Conservation (phyloP, 768 basidiomycete genomes). For the Favolaschia claudopus region DNA sequence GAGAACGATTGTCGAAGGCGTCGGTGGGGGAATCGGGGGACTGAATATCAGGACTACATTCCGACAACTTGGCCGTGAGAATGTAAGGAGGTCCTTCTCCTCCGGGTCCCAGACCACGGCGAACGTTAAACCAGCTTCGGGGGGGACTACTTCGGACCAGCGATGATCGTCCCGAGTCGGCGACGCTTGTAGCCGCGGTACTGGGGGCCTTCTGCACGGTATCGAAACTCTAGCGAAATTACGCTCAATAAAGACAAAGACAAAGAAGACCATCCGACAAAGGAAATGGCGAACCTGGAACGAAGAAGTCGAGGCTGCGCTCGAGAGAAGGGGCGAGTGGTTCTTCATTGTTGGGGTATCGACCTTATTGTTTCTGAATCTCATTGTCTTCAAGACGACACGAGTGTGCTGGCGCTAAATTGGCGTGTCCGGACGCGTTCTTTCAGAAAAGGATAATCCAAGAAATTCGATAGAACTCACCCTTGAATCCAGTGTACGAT, state of each 20-base stretch:
- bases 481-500: not conserved
- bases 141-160: slow-evolving; percentile 67
- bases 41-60: slow-evolving; percentile 18
- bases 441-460: not conserved
- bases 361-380: not conserved
- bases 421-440: slow-evolving; percentile 12
- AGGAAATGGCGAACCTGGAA: slow-evolving; percentile 1
- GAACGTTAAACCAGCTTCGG: slow-evolving; percentile 63
- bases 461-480: not conserved
- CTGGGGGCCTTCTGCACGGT: slow-evolving; percentile 16
- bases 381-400: slow-evolving; percentile 8
- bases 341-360: not conserved
- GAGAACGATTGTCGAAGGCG: slow-evolving; percentile 35
- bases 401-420: not conserved
- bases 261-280: not conserved
- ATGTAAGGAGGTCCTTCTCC: slow-evolving; percentile 59
- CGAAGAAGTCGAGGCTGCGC: slow-evolving; percentile 12
- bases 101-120: slow-evolving; percentile 67
- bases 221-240: slow-evolving; percentile 13
- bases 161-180: slow-evolving; percentile 39
- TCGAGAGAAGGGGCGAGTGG: slow-evolving; percentile 2
- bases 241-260: not conserved
- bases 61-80: slow-evolving; percentile 60
- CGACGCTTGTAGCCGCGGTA: slow-evolving; percentile 8
- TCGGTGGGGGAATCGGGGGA: slow-evolving; percentile 34